Evolutionary conservation across 768 basidiomycete genomes (phyloP), one percentile per base, ranked within the genome.

Genomic region (Boletus speciosus): DNA sequence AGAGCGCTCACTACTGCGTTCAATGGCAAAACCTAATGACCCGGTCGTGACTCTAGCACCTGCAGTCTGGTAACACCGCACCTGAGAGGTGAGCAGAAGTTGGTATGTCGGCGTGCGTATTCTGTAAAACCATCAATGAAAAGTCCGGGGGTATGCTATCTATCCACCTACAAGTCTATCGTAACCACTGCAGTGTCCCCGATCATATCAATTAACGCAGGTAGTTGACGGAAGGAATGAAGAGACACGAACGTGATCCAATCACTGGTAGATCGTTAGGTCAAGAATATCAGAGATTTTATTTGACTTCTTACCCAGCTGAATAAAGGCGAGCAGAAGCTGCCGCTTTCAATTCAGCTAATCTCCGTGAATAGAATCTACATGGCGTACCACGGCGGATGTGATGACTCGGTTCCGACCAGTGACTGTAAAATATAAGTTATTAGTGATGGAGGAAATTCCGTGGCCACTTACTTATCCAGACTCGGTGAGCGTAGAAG

Each of bases 401-500:
- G 58, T 57, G 25, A 67, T 11, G 12, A 47, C 8, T n/a, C 54
- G 56, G 35, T 65, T 66, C 36, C 10, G 25, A 44, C 48, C 58
- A 5, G 62, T 65, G 25, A 67, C 65, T 66, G 43, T 12, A 40
- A 38, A 25, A 6, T 11, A 27, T n/a, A 31, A 19, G 6, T 58
- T 36, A 36, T 25, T 1, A 38, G 3, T 2, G 14, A 41, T 9
- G 12, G 23, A 21, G 1, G 6, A n/a, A 25, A 21, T 4, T 2
- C 14, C 16, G 2, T 34, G 10, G 5, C n/a, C n/a, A 41, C 64
- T 40, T 41, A 66, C 64, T 66, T 57, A 66, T 65, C 62, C 63
- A 67, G 19, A 67, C 60, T 36, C 63, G 63, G 25, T 66, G 66
- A 23, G 52, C 52, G 25, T 67, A 67, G 34, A 66, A 66, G 48